Base-by-base conservation (phyloP, 345 rosid species). In the Anacardium occidentale region DNA sequence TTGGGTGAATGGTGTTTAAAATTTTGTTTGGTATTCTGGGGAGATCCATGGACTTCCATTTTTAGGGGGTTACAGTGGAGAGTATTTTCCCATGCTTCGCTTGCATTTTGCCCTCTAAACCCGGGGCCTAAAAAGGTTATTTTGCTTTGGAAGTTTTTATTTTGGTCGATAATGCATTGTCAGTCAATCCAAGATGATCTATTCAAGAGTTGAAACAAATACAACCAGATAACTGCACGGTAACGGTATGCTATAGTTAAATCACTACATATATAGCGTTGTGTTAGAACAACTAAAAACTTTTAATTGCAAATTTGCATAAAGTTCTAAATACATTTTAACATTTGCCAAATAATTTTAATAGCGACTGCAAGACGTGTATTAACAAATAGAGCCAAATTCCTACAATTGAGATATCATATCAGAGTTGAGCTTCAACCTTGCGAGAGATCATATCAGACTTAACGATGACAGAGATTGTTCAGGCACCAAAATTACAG, bases 401-500 rank as follows among this genome's bases (percentile, higher is more conserved):
- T 70, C 48, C 62, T 25, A 21, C 37, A 11, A 37, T 24, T 1
- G 37, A 29, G 32, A 55, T 53, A 15, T 37, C 42, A 32, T 60
- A 56, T 42, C 4, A 61, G 40, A 69, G 21, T 69, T 15, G 5
- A 45, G 34, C 25, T 17, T 42, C n/a, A 58, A 1, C 32, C 32
- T 29, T 29, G 32, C 1, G 32, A 29, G 32, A 55, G 32, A 15
- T 7, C 42, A 32, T 60, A 56, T 42, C 4, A 61, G 40, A 69
- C 34, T 69, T 15, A 2, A 45, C 34, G 25, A 25, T 42, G 26
- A 58, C 13, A 25, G 12, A 25, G 21, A 9, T 64, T 20, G 55
- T 62, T 86, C 73, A 94, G 75, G 80, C 79, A 55, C 92, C 98
- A 67, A 94, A 94, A 79, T 94, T 94, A 90, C 98, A 94, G 51